A percentile compares a stretch with the other conserved stretches of the same genome.
These are phyloP conservation scores for Chloromonas sp. DNA, from an alignment of 163 green algal genomes.

Conservation along the genomic window DNA sequence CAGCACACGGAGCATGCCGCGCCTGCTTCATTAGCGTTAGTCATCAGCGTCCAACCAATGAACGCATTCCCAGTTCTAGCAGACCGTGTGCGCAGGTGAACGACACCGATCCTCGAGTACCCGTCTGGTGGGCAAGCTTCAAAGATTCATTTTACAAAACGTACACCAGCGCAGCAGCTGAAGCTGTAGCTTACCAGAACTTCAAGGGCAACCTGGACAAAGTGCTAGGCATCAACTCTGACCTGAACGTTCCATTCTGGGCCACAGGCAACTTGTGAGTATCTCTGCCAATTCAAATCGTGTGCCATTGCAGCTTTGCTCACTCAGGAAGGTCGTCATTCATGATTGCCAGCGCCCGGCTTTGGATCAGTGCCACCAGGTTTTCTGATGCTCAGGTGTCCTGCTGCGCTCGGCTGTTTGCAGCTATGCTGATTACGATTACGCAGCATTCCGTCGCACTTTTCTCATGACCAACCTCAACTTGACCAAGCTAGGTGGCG, in stretches of 20 bases:
- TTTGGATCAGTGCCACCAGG: no score
- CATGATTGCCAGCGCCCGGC: no score
- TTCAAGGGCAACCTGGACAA: not conserved
- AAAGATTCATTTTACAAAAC: not conserved
- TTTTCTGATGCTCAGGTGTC: no score
- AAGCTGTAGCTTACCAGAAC: not conserved
- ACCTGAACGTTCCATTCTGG: not conserved
- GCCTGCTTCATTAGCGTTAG: not conserved
- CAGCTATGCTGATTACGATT: not conserved
- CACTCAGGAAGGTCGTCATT: no score
- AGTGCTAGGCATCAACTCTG: not conserved
- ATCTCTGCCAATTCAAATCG: no score
- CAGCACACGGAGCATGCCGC: no score
- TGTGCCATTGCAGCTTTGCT: no score
- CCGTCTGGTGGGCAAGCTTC: not conserved
- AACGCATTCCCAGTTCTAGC: not conserved
- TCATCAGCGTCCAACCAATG: not conserved
- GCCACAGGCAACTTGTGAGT: not conserved
- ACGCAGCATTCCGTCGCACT: not conserved
- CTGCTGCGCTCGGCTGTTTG: not conserved
- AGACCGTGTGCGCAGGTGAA: not conserved
- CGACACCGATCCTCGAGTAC: not conserved
- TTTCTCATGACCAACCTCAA: not conserved
- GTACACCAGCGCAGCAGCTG: not conserved
- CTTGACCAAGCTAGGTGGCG: not conserved